Conservation (phyloP, 116 monocot species). For the Dioscorea cayenensis region DNA sequence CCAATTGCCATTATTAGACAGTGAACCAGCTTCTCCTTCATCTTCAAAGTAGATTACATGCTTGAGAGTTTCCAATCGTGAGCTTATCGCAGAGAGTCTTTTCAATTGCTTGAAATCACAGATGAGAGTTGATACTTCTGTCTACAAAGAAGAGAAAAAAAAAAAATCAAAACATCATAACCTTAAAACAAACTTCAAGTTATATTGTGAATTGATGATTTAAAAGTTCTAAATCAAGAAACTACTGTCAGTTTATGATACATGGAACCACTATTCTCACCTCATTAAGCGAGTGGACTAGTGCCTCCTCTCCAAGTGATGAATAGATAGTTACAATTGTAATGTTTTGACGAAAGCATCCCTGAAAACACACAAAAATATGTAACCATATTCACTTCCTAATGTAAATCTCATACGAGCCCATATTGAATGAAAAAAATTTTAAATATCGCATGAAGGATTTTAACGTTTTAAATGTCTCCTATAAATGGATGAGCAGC, state of each 20-base stretch:
- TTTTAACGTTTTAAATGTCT: too few species aligned
- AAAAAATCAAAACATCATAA: background rate
- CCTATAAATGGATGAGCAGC: too few species aligned
- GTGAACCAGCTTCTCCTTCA: slow-evolving; percentile 3
- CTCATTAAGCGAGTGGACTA: slow-evolving; percentile 51
- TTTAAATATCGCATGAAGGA: too few species aligned
- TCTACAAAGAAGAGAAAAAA: slow-evolving; percentile 23
- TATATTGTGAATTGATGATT: too few species aligned
- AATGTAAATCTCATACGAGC: background rate
- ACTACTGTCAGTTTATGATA: slow-evolving; percentile 4
- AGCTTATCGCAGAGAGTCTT: slow-evolving; percentile 33
- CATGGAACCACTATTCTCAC: slow-evolving; percentile 11
- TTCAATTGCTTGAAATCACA: slow-evolving; percentile 53
- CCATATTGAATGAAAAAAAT: too few species aligned
- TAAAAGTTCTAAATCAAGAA: too few species aligned
- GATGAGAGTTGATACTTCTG: slow-evolving; percentile 43
- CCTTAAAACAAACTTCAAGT: background rate
- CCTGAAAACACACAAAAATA: slow-evolving; percentile 24
- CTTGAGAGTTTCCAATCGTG: slow-evolving; percentile 23
- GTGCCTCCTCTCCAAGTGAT: slow-evolving; percentile 52
- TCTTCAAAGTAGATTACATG: slow-evolving; percentile 47
- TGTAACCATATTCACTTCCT: background rate
- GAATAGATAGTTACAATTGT: slow-evolving; percentile 49
- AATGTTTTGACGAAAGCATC: slow-evolving; percentile 39
- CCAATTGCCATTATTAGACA: slow-evolving; percentile 14